Evolutionary conservation across 1,139 yeast genomes (phyloP).

Genomic region (Yamadazyma spencermartinsiae): DNA sequence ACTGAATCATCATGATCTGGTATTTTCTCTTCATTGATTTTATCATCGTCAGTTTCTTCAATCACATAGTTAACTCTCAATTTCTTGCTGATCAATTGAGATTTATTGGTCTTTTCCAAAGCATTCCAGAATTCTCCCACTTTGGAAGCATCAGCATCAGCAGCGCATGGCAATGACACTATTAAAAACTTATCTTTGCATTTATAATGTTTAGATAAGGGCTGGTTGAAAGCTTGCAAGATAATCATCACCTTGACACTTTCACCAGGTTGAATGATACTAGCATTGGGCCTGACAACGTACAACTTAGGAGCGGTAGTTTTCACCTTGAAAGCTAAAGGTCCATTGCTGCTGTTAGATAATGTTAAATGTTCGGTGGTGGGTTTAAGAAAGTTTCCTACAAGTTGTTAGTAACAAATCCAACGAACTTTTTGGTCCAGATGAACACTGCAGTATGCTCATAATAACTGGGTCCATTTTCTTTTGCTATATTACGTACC

Average conservation of each 20-base stretch:
- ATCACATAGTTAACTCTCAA: slow-evolving; percentile 70
- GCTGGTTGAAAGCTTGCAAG: slow-evolving; percentile 78
- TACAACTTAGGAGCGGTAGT: slow-evolving; percentile 97
- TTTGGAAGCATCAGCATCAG: slow-evolving; percentile 46
- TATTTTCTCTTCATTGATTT: slow-evolving; percentile 15
- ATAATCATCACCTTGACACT: slow-evolving; percentile 75
- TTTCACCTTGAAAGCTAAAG: slow-evolving; percentile 90
- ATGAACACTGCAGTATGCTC: too few species aligned
- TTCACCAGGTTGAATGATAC: slow-evolving; percentile 74
- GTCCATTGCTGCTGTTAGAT: slow-evolving; percentile 60
- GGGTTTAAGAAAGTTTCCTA: slow-evolving; percentile 71
- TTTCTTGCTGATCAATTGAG: slow-evolving; percentile 66
- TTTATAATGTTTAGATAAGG: slow-evolving; percentile 69
- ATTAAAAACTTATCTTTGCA: slow-evolving; percentile 92
- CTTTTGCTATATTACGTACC: slow-evolving; percentile 56
- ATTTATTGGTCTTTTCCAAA: slow-evolving; percentile 63
- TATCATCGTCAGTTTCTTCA: slow-evolving; percentile 25
- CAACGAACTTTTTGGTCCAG: too few species aligned
- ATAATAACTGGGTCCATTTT: neutral
- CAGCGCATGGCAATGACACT: slow-evolving; percentile 78
- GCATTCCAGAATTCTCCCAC: slow-evolving; percentile 75
- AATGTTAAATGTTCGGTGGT: slow-evolving; percentile 70
- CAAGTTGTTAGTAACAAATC: slow-evolving; percentile 5
- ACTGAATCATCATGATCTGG: slow-evolving; percentile 6
- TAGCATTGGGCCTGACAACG: slow-evolving; percentile 95